These are phyloP conservation scores for Dryas octopetala DNA, from an alignment of 306 rosid genomes.

Conservation along the genomic window DNA sequence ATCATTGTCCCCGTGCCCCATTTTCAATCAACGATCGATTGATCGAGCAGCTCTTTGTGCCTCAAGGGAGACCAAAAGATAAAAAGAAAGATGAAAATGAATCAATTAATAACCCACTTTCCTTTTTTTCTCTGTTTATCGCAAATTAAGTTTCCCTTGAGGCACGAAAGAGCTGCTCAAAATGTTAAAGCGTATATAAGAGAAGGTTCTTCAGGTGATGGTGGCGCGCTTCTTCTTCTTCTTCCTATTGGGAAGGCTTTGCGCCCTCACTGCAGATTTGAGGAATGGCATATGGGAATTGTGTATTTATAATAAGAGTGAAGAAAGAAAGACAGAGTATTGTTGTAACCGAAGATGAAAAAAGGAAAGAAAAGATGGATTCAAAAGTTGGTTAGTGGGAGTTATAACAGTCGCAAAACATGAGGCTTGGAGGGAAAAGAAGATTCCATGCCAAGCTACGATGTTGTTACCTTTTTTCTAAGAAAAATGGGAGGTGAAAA, in stretches of 20 bases:
- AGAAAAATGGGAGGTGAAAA: background rate
- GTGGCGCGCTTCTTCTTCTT: too few relatives aligned
- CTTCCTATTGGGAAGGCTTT: too few relatives aligned
- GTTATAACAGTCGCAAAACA: slow-evolving; percentile 8
- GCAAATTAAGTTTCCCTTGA: background rate
- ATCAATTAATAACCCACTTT: background rate
- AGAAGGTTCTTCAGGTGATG: too few relatives aligned
- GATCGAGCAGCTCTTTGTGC: too few relatives aligned
- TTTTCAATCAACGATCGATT: slow-evolving; percentile 13
- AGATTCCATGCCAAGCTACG: background rate
- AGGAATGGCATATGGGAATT: background rate
- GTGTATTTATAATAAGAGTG: background rate
- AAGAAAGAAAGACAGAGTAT: background rate
- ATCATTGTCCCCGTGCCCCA: slow-evolving; percentile 24
- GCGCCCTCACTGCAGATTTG: background rate
- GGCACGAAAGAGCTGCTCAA: slow-evolving; percentile 3
- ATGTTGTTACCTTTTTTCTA: background rate
- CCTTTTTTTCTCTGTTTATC: background rate
- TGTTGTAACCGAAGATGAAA: too few relatives aligned
- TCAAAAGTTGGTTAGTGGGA: background rate
- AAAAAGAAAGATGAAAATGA: too few relatives aligned
- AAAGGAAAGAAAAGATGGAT: background rate
- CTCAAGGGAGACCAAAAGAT: too few relatives aligned
- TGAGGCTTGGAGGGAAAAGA: slow-evolving; percentile 11
- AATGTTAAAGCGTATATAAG: too few relatives aligned